Conservation (phyloP, 768 basidiomycete species). For the Lepiota venenata region DNA sequence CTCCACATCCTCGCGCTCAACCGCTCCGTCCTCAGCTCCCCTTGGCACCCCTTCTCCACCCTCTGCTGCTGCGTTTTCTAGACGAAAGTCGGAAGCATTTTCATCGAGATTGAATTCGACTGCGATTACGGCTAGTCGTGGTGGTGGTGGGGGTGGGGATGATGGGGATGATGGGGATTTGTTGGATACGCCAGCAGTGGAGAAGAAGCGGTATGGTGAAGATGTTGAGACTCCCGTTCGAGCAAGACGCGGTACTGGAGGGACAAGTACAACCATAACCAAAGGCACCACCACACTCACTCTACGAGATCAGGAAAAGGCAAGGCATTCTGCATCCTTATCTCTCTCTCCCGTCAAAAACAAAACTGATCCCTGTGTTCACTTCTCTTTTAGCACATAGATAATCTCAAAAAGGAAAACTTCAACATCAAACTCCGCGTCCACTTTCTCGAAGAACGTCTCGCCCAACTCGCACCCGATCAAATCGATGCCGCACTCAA, state of each 20-base stretch:
- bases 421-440: slow-evolving; percentile 95
- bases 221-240: not conserved
- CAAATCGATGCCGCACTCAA: slow-evolving; percentile 90
- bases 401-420: slow-evolving; percentile 95
- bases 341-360: too few relatives aligned
- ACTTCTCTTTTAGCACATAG: slow-evolving; percentile 67
- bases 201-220: slow-evolving; percentile 34
- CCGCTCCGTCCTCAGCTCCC: slow-evolving; percentile 48
- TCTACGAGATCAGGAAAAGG: slow-evolving; percentile 95
- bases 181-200: slow-evolving; percentile 51
- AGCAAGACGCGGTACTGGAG: slow-evolving; percentile 14
- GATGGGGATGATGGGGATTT: slow-evolving; percentile 32
- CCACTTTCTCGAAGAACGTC: slow-evolving; percentile 91
- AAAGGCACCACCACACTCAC: slow-evolving; percentile 59
- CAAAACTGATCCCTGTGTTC: not conserved
- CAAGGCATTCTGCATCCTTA: too few relatives aligned
- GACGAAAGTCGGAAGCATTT: slow-evolving; percentile 39
- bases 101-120: slow-evolving; percentile 32
- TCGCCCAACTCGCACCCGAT: slow-evolving; percentile 86
- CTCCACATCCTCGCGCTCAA: slow-evolving; percentile 48
- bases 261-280: slow-evolving; percentile 36
- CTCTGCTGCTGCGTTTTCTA: slow-evolving; percentile 24
- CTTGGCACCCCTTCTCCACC: slow-evolving; percentile 50
- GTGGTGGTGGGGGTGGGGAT: slow-evolving; percentile 16
- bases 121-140: too few relatives aligned